Evolutionary conservation across 805 yeast genomes (phyloP).

Genomic region (Kregervanrija fluxuum): DNA sequence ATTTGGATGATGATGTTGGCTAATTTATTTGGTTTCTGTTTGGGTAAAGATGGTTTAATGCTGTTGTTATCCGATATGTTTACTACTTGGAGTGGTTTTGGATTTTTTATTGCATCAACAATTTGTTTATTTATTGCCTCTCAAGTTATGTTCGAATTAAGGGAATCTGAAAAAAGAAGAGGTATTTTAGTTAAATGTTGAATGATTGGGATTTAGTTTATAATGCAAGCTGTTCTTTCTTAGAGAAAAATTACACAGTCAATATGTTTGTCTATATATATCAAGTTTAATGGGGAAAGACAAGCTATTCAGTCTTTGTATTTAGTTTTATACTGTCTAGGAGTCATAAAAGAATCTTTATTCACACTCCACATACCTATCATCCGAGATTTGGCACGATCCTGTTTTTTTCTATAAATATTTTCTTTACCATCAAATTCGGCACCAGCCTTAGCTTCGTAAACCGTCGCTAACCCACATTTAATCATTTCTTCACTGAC

Average conservation of each 20-base stretch:
- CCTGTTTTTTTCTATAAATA: constrained; percentile 53
- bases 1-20: constrained; percentile 99
- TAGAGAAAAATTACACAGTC: not conserved
- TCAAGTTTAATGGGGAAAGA: not conserved
- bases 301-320: constrained; percentile 17
- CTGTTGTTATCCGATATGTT: constrained; percentile 64
- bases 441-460: constrained; percentile 74
- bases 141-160: constrained; percentile 89
- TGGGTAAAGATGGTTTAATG: constrained; percentile 80
- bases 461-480: constrained; percentile 78
- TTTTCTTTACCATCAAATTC: constrained; percentile 78
- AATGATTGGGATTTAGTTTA: too few relatives aligned
- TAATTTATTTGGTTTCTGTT: constrained; percentile 87
- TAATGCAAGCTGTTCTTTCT: not conserved
- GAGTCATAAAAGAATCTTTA: constrained; percentile 45
- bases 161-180: constrained; percentile 77
- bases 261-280: not conserved
- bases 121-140: constrained; percentile 70
- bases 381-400: constrained; percentile 45
- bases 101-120: constrained; percentile 55
- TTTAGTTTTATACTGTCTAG: constrained; percentile 67
- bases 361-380: constrained; percentile 64
- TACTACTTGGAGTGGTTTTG: constrained; percentile 60
- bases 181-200: constrained; percentile 80
- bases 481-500: constrained; percentile 83